A percentile compares a stretch with the other conserved stretches of the same genome.
Evolutionary conservation across 2,329 filamentous ascomycete species (phyloP).

Genomic region (Curvularia verruculosa): DNA sequence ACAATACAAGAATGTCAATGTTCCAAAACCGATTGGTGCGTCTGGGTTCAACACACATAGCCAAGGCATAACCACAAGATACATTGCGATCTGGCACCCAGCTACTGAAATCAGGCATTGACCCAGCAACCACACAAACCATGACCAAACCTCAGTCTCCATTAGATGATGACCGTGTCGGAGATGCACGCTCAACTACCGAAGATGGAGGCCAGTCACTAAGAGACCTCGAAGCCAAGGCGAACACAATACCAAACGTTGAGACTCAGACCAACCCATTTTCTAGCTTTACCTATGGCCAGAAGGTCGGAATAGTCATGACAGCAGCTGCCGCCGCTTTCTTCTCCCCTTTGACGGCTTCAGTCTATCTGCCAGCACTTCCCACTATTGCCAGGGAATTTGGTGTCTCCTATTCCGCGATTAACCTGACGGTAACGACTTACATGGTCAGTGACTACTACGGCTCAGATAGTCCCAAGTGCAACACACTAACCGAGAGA

Average conservation of each 20-base stretch:
- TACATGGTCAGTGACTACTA: background rate
- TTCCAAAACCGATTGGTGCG: no score
- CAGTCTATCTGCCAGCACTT: background rate
- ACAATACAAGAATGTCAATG: background rate
- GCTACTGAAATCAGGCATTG: background rate
- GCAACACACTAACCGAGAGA: background rate
- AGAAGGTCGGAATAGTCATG: background rate
- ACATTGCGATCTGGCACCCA: background rate
- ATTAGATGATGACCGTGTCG: background rate
- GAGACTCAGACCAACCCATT: background rate
- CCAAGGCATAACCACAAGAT: background rate
- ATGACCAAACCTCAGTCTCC: background rate
- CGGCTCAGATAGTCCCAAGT: background rate
- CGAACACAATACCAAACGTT: background rate
- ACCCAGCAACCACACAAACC: background rate
- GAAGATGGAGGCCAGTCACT: background rate
- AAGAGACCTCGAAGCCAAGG: background rate
- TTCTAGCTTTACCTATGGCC: background rate
- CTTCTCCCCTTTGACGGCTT: background rate
- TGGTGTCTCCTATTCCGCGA: background rate
- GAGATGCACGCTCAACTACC: background rate
- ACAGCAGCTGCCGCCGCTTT: background rate
- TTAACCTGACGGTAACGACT: background rate
- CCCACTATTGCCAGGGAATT: background rate
- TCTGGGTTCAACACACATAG: background rate